Conservation (phyloP, 2,329 filamentous ascomycete species). For the Rhynchosporium agropyri region DNA sequence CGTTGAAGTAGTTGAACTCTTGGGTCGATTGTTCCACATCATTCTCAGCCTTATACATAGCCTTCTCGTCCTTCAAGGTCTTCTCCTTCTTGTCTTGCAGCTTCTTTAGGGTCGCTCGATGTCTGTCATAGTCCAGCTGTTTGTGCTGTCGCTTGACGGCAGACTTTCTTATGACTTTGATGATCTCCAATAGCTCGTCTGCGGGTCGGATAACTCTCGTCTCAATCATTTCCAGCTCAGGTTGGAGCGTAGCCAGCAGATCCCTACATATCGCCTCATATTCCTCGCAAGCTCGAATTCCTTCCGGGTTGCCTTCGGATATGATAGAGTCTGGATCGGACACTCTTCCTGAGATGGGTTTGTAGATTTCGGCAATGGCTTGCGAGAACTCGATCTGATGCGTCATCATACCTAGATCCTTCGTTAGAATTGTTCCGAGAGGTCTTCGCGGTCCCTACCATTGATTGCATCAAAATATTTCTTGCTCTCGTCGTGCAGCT, state of each 20-base stretch:
- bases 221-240: constrained; percentile 98
- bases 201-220: constrained; percentile 87
- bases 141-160: constrained; percentile 93
- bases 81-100: constrained; percentile 98
- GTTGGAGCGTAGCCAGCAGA: constrained; percentile 81
- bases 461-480: constrained; percentile 99
- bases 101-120: constrained; percentile 83
- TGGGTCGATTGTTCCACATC: constrained; percentile 90
- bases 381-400: constrained; percentile 99
- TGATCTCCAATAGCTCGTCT: constrained; percentile 89
- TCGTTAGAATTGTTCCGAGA: too few relatives aligned
- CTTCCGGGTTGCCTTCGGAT: constrained; percentile 85
- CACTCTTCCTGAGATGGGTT: constrained; percentile 92
- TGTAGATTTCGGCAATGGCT: constrained; percentile 95
- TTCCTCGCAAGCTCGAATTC: constrained; percentile 93
- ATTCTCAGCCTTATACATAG: constrained; percentile 91
- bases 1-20: constrained; percentile 98
- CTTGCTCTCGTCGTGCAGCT: constrained; percentile 92
- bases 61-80: constrained; percentile 94
- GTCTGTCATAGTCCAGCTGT: constrained; percentile 93
- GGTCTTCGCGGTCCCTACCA: constrained; percentile 46
- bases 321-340: constrained; percentile 87
- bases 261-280: constrained; percentile 92
- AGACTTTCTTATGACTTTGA: constrained; percentile 92
- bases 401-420: constrained; percentile 67